These are phyloP conservation scores for Raphanus hybrid DNA, from an alignment of 441 rosid species.

Conservation along the genomic window DNA sequence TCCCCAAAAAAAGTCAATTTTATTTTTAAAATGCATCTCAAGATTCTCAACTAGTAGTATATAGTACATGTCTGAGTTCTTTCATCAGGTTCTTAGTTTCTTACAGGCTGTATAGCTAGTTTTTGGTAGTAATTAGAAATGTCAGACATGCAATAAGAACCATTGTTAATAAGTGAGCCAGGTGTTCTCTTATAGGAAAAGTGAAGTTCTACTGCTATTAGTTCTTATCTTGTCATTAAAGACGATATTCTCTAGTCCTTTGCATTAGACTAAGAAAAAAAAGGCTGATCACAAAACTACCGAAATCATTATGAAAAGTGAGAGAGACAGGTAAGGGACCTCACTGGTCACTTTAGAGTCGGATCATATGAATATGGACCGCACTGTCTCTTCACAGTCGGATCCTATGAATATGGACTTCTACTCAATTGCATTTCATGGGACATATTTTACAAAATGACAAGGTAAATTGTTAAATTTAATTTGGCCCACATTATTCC, in stretches of 20 bases:
- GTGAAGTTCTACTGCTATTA: conserved; percentile 6
- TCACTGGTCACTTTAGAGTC: conserved; percentile 29
- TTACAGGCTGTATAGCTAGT: conserved; percentile 19
- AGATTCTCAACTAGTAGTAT: background rate
- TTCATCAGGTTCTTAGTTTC: background rate
- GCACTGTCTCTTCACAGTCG: background rate
- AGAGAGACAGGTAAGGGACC: conserved; percentile 22
- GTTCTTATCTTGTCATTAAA: too few species aligned
- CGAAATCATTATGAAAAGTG: conserved; percentile 12
- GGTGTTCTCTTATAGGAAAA: conserved; percentile 13
- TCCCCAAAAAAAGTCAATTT: background rate
- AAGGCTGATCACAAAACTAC: conserved; percentile 15
- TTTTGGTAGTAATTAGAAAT: background rate
- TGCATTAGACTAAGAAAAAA: conserved; percentile 6
- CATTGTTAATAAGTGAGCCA: conserved; percentile 26
- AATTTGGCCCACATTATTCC: conserved; percentile 22
- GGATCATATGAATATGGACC: conserved; percentile 37
- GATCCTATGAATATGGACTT: conserved; percentile 5
- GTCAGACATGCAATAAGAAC: conserved; percentile 13
- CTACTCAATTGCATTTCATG: conserved; percentile 20
- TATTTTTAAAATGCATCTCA: background rate
- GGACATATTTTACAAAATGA: conserved; percentile 21
- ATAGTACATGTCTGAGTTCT: background rate
- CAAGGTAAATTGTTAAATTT: conserved; percentile 21
- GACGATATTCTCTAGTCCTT: conserved; percentile 19